Conservation (phyloP, 257 asterid genomes). For the Osmanthus fragrans region DNA sequence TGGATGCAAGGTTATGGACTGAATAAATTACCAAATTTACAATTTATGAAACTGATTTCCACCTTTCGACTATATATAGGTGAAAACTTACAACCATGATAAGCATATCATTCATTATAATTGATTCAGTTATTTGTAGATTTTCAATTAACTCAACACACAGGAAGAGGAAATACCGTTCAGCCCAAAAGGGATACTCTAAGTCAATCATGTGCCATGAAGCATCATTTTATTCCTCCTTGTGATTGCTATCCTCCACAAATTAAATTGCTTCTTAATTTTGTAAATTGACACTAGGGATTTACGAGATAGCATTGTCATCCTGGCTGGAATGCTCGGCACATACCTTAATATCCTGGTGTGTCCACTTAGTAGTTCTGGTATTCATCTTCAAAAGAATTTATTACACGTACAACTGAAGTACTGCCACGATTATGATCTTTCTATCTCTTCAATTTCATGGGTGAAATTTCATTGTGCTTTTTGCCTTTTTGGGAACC, state of each 20-base stretch:
- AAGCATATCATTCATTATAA: not conserved
- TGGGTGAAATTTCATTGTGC: not conserved
- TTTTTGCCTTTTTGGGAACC: conserved; percentile 23
- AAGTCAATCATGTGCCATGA: not conserved
- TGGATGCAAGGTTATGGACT: not conserved
- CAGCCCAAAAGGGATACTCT: conserved; percentile 16
- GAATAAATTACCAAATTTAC: not conserved
- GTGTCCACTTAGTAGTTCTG: conserved; percentile 27
- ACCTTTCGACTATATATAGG: not conserved
- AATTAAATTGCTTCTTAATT: conserved; percentile 20
- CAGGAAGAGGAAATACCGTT: not conserved
- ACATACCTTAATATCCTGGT: conserved; percentile 96
- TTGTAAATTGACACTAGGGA: conserved; percentile 54
- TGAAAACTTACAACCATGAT: not conserved
- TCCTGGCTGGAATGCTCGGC: conserved; percentile 83
- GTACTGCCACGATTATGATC: not conserved
- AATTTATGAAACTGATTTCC: not conserved
- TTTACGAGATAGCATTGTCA: conserved; percentile 64
- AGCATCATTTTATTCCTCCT: not conserved
- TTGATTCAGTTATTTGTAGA: not conserved
- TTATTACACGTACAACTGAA: not conserved
- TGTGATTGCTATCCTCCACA: not conserved
- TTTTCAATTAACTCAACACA: not conserved
- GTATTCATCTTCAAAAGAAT: conserved; percentile 1
- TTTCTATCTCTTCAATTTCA: not conserved